Base-by-base conservation (phyloP, 805 yeast species). In the Monosporozyma unispora region DNA sequence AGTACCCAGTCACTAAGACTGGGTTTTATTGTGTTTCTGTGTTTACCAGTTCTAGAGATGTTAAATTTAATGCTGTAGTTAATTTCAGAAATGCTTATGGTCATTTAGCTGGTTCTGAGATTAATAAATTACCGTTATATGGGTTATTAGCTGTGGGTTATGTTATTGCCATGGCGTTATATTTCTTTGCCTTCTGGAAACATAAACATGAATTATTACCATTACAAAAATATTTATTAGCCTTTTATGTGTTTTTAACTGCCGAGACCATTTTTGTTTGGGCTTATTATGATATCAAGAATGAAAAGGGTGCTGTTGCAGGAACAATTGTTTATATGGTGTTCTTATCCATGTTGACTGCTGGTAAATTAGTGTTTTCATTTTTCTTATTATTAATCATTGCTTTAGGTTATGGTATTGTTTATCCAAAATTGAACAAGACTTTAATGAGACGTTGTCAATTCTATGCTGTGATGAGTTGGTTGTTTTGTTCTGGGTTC, bases 21-120 rank as follows among this genome's bases (percentile, higher is more conserved):
- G 98, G 98, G 6, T 93, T 84, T 67, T 93, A 90, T 69, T 93
- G 99, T 72, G 84, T 91, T 40, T 81, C 89, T 1, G 83, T 95
- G 0, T 80, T 73, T 55, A 73, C 80, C 22, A 69, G 77, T 22
- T 57, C 65, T 16, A 63, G 62, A 45, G 55, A 60, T 16, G 64
- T 69, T 10, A 72, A 70, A 19, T 93, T 82, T 67, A 66, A 74
- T 46, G 85, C 91, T 14, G 67, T 70, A n/a, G 84, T 84, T 42
- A 83, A 82, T 58, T 93, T 87, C 69, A 93, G 88, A 70, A 93
- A 90, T 69, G 86, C 98, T 3, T 93, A 78, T 67, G 99, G 99
- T 50, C 78, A 87, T 52, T 72, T 93, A 50, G 79, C 95, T 29
- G 99, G 96, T 4, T 74, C 90, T 33, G 96, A 93, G 64, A 84